Conservation (phyloP, 2,329 filamentous ascomycete genomes). For the Penicillium sp. region DNA sequence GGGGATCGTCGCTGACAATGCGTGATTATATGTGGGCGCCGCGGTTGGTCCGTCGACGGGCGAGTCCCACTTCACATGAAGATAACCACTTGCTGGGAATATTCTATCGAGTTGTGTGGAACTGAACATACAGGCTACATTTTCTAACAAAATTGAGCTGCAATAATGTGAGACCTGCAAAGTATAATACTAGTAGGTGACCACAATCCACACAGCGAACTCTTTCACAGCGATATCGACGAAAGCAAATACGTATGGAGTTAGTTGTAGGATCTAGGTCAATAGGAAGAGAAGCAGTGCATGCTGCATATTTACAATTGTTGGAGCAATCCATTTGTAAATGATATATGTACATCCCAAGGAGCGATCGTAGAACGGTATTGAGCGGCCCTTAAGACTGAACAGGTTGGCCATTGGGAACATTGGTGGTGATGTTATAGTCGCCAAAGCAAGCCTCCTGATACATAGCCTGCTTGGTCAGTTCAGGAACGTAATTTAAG, state of each 20-base stretch:
- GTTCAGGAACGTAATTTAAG: slow-evolving; percentile 16
- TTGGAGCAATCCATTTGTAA: not conserved
- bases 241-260: not conserved
- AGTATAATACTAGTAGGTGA: not conserved
- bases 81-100: not conserved
- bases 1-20: slow-evolving; percentile 5
- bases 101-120: too few species aligned
- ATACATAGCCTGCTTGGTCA: slow-evolving; percentile 27
- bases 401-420: slow-evolving; percentile 19
- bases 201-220: not conserved
- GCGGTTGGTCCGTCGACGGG: slow-evolving; percentile 4
- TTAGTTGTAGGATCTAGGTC: too few species aligned
- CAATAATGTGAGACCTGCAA: slow-evolving; percentile 16
- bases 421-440: slow-evolving; percentile 22
- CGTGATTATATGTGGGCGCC: not conserved
- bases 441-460: slow-evolving; percentile 31
- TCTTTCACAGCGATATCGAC: not conserved
- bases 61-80: slow-evolving; percentile 12
- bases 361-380: not conserved
- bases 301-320: too few species aligned
- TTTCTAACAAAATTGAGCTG: slow-evolving; percentile 12
- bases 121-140: too few species aligned
- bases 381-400: not conserved
- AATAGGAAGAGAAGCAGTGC: too few species aligned
- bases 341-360: not conserved